A percentile compares a stretch with the other conserved stretches of the same genome.
Evolutionary conservation across 208 protist species (phyloP).

Genomic region (Leishmania turanica): DNA sequence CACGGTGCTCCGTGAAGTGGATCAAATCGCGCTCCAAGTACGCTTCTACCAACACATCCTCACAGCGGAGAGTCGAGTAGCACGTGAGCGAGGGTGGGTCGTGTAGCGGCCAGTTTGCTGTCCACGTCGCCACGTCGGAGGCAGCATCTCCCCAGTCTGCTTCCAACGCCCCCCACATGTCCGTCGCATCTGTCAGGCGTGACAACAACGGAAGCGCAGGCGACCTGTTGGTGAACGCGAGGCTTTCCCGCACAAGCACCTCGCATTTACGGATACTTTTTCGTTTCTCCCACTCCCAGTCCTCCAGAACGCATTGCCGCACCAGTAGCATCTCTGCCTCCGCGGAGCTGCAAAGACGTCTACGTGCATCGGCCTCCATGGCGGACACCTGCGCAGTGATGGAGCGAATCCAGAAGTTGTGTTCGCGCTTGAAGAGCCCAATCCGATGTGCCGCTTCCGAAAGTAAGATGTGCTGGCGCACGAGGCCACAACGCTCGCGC

Average conservation of each 20-base stretch:
- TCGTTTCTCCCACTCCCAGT: slow-evolving; percentile 7
- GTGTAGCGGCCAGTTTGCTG: background rate
- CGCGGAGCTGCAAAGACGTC: slow-evolving; percentile 5
- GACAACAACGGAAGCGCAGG: background rate
- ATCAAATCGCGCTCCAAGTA: slow-evolving; percentile 29
- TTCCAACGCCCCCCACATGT: slow-evolving; percentile 10
- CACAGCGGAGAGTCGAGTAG: slow-evolving; percentile 15
- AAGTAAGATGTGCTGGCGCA: slow-evolving; percentile 1
- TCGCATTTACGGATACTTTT: background rate
- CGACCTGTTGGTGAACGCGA: background rate
- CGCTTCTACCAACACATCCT: slow-evolving; percentile 26
- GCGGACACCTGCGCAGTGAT: slow-evolving; percentile 1
- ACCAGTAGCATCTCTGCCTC: background rate
- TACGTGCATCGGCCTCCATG: slow-evolving; percentile 5
- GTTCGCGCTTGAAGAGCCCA: slow-evolving; percentile 9
- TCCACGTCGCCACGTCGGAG: slow-evolving; percentile 4
- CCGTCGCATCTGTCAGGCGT: background rate
- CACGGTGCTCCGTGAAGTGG: slow-evolving; percentile 30
- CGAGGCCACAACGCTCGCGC: background rate
- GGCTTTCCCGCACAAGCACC: slow-evolving; percentile 2
- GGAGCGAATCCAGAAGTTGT: background rate
- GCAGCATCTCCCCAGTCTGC: slow-evolving; percentile 7
- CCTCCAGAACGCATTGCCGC: background rate
- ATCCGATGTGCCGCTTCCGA: background rate
- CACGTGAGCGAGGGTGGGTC: background rate